Evolutionary conservation across 2,329 filamentous ascomycete species (phyloP).

Genomic region (Drechslerella dactyloides): DNA sequence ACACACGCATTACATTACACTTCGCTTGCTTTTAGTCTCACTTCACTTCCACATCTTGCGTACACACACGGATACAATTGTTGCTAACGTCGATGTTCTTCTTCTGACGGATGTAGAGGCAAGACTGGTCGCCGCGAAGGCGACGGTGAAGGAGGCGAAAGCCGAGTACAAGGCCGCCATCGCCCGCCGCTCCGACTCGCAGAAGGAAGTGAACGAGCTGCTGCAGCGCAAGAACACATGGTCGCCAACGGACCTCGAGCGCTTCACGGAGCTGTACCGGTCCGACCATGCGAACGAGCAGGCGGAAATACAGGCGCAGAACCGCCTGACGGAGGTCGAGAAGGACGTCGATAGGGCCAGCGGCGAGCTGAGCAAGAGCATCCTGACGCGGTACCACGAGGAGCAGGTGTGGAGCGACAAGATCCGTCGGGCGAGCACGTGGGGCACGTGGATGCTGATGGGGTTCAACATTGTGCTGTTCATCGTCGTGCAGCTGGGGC

Average conservation of each 20-base stretch:
- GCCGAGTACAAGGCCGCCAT: conserved; percentile 82
- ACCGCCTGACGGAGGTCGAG: conserved; percentile 76
- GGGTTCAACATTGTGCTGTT: conserved; percentile 92
- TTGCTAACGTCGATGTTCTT: conserved; percentile 60
- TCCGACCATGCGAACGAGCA: conserved; percentile 93
- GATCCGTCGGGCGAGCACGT: conserved; percentile 92
- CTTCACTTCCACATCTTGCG: not conserved
- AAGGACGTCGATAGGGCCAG: conserved; percentile 77
- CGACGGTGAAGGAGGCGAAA: conserved; percentile 73
- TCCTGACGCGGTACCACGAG: conserved; percentile 92
- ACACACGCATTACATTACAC: conserved; percentile 9
- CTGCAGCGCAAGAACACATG: conserved; percentile 93
- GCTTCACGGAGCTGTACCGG: conserved; percentile 90
- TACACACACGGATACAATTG: conserved; percentile 20
- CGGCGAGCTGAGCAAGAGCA: conserved; percentile 77
- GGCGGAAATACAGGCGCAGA: conserved; percentile 74
- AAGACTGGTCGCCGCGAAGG: conserved; percentile 67
- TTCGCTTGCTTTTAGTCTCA: too few species aligned
- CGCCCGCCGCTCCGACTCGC: conserved; percentile 79
- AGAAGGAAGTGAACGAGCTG: conserved; percentile 93
- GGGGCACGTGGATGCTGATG: conserved; percentile 98
- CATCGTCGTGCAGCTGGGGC: conserved; percentile 81
- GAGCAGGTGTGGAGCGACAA: conserved; percentile 99
- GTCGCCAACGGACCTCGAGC: conserved; percentile 84
- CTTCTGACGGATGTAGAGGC: conserved; percentile 64